phyloP scores from a whole-genome alignment of 2,329 filamentous ascomycete genomes.

The Penicillium griseofulvum region DNA sequence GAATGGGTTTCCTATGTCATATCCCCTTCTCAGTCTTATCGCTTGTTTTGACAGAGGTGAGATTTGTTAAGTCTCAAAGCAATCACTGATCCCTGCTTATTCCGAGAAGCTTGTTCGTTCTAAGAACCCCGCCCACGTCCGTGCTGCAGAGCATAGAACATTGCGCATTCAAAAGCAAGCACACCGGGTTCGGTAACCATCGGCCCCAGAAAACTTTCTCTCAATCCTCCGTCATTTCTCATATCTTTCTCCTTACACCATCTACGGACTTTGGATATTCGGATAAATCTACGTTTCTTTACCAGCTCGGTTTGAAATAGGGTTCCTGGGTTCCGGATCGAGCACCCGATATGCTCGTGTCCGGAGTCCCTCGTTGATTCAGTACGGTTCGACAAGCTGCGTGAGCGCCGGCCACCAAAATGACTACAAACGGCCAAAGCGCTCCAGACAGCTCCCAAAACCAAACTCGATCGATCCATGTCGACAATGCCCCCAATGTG shows the following conservation, averaged over 20 bases:
- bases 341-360: constrained; percentile 42
- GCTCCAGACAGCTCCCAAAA: constrained; percentile 32
- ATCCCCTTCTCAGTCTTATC: constrained; percentile 9
- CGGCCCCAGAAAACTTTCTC: constrained; percentile 19
- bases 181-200: constrained; percentile 28
- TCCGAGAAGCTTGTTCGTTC: constrained; percentile 27
- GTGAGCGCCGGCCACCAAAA: constrained; percentile 40
- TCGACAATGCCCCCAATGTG: constrained; percentile 25
- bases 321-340: constrained; percentile 39
- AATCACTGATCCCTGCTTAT: constrained; percentile 22
- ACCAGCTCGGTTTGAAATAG: constrained; percentile 15
- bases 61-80: constrained; percentile 24
- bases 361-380: constrained; percentile 43
- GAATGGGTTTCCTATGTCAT: constrained; percentile 25
- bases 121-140: constrained; percentile 29
- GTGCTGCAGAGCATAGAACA: constrained; percentile 29
- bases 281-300: neutral
- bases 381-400: constrained; percentile 39
- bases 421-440: constrained; percentile 47
- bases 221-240: constrained; percentile 1
- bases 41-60: constrained; percentile 20
- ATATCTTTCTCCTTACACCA: neutral
- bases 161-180: constrained; percentile 22
- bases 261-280: neutral
- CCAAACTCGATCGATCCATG: constrained; percentile 24